Evolutionary conservation across 257 asterid genomes (phyloP).

Genomic region (Solanum habrochaites): DNA sequence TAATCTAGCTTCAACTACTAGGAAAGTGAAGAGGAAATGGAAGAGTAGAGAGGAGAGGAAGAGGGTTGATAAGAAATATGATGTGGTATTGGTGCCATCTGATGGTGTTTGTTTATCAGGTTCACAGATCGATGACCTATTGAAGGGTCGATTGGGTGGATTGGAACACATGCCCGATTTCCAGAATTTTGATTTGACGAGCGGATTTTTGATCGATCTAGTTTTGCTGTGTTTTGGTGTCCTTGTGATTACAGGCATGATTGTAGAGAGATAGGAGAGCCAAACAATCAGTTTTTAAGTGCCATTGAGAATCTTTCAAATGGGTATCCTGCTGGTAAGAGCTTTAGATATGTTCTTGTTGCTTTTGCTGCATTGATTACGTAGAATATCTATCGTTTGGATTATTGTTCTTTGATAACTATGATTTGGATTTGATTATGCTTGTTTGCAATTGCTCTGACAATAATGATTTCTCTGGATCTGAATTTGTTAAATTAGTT

Average conservation of each 20-base stretch:
- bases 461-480: background rate
- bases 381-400: background rate
- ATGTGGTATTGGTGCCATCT: constrained; percentile 78
- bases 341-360: background rate
- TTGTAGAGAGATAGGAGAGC: constrained; percentile 23
- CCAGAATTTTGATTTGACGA: constrained; percentile 78
- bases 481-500: background rate
- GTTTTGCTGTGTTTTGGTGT: constrained; percentile 90
- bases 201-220: too few relatives aligned
- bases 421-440: background rate
- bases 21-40: constrained; percentile 67
- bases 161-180: constrained; percentile 80
- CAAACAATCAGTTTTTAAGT: constrained; percentile 32
- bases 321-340: constrained; percentile 55
- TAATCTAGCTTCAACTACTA: constrained; percentile 30
- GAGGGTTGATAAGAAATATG: constrained; percentile 63
- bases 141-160: constrained; percentile 99
- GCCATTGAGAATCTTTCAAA: constrained; percentile 39
- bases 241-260: constrained; percentile 84
- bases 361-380: background rate
- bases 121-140: constrained; percentile 75
- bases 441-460: background rate
- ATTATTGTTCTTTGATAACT: background rate
- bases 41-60: constrained; percentile 76
- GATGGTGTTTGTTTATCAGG: constrained; percentile 86